Percentiles rank a stretch among this genome's conserved stretches.
Evolutionary conservation across 257 asterid genomes (phyloP).

Genomic region (Scutellaria minor): DNA sequence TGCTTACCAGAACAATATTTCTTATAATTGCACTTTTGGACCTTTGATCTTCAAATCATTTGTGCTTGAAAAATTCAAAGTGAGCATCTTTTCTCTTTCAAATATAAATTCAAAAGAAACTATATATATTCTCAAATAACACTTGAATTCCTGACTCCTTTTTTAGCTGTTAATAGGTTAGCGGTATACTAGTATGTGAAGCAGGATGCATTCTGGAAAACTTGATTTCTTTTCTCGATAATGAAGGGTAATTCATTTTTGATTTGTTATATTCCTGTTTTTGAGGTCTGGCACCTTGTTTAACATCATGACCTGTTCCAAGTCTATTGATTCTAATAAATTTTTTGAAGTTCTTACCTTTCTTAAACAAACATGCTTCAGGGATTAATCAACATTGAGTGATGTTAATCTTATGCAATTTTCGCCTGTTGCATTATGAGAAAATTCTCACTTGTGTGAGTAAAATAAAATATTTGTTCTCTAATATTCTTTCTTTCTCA

Average conservation of each 20-base stretch:
- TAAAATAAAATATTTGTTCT: not conserved
- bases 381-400: not conserved
- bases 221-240: conserved; percentile 84
- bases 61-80: conserved; percentile 16
- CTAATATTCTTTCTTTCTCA: not conserved
- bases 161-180: conserved; percentile 57
- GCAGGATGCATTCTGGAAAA: conserved; percentile 99
- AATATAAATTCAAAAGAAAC: conserved; percentile 4
- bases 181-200: conserved; percentile 94
- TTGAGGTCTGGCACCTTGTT: conserved; percentile 26
- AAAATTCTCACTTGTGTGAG: not conserved
- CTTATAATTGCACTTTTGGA: conserved; percentile 8
- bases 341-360: conserved; percentile 21
- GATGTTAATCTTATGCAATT: conserved; percentile 6
- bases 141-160: conserved; percentile 35
- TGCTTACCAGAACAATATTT: conserved; percentile 13
- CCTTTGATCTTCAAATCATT: conserved; percentile 22
- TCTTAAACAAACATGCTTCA: not conserved
- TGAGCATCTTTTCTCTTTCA: conserved; percentile 3
- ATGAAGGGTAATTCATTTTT: conserved; percentile 66
- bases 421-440: not conserved
- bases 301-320: conserved; percentile 19
- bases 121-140: conserved; percentile 13
- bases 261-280: conserved; percentile 11
- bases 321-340: not conserved